Percentiles rank a stretch among this genome's conserved stretches.
Conservation (phyloP, 352 stramenopile species). For the Phytophthora cactorum region DNA sequence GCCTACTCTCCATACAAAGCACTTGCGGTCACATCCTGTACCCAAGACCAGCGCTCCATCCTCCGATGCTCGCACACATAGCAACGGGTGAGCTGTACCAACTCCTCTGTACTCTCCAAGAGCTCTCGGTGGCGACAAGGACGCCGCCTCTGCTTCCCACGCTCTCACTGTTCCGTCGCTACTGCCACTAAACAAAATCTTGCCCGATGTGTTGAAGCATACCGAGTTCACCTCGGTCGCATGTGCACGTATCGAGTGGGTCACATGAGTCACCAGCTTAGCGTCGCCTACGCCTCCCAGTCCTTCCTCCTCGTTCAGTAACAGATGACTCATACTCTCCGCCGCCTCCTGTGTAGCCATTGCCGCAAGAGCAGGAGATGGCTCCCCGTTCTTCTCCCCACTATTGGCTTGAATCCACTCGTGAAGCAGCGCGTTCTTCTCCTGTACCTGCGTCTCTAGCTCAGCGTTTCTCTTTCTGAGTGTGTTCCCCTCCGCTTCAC, state of each 20-base stretch:
- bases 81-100: constrained; percentile 79
- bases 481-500: constrained; percentile 48
- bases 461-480: constrained; percentile 49
- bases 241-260: constrained; percentile 74
- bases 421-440: constrained; percentile 67
- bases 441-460: constrained; percentile 62
- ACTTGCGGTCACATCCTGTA: constrained; percentile 86
- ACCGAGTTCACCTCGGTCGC: constrained; percentile 87
- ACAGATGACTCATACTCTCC: constrained; percentile 52
- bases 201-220: constrained; percentile 83
- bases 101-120: constrained; percentile 82
- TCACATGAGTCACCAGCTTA: constrained; percentile 46
- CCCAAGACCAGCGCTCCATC: constrained; percentile 80
- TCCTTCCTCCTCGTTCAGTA: constrained; percentile 33
- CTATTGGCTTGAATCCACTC: constrained; percentile 63
- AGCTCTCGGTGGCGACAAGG: constrained; percentile 25
- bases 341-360: constrained; percentile 54
- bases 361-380: constrained; percentile 22
- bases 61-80: constrained; percentile 81
- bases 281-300: constrained; percentile 19
- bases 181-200: constrained; percentile 83
- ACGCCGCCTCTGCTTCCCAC: constrained; percentile 66
- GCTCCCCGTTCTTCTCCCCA: constrained; percentile 16
- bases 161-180: constrained; percentile 84
- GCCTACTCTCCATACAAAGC: constrained; percentile 84